Percentiles rank a stretch among this genome's conserved stretches.
Evolutionary conservation across 1,284 basidiomycete genomes (phyloP).

Genomic region (Meira nashicola): DNA sequence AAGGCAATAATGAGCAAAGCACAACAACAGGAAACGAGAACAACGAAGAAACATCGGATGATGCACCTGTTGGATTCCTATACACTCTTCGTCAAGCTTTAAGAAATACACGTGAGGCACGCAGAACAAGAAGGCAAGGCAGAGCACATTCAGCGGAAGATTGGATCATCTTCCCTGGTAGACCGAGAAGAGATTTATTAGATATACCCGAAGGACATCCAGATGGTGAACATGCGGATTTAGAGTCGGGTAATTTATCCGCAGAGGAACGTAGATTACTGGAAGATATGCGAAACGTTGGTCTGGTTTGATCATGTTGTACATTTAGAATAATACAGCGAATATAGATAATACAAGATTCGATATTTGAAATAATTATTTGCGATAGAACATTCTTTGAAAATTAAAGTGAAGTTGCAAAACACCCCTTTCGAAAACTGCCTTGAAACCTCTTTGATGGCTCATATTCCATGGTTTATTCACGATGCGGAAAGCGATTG

Average conservation of each 20-base stretch:
- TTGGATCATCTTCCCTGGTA: conserved; percentile 44
- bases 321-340: too few relatives aligned
- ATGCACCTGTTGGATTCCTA: conserved; percentile 24
- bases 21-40: not conserved
- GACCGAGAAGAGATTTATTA: not conserved
- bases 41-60: not conserved
- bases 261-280: not conserved
- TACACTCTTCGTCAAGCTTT: conserved; percentile 22
- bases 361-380: conserved; percentile 31
- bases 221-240: not conserved
- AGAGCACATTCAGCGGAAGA: conserved; percentile 28
- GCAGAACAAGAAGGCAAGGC: conserved; percentile 6
- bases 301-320: not conserved
- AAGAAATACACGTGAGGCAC: conserved; percentile 1
- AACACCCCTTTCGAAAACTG: conserved; percentile 61
- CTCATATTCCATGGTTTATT: conserved; percentile 97
- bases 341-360: too few relatives aligned
- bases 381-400: conserved; percentile 47
- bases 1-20: conserved; percentile 3
- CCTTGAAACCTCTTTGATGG: conserved; percentile 68
- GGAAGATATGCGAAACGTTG: conserved; percentile 1
- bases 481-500: conserved; percentile 96
- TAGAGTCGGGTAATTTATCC: not conserved
- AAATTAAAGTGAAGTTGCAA: conserved; percentile 50
- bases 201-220: too few relatives aligned